Percentiles rank a stretch among this genome's conserved stretches.
Conservation (phyloP, 163 green algal species). For the Volvox carteri region DNA sequence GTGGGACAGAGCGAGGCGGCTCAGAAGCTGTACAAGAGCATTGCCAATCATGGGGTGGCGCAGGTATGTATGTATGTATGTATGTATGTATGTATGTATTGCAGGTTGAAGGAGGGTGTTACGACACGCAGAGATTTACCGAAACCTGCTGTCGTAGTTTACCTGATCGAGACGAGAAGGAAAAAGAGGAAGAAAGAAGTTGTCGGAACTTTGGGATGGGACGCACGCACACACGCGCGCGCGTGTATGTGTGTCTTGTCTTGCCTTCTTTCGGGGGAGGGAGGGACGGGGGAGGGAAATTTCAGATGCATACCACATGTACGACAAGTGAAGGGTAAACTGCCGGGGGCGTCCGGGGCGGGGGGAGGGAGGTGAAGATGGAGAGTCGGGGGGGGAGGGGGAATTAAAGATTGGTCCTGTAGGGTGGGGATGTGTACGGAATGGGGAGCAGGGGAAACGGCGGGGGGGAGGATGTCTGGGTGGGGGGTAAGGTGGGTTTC, state of each 20-base stretch:
- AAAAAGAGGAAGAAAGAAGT: neutral
- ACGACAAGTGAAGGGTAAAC: too few relatives aligned
- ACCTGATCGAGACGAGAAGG: neutral
- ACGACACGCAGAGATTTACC: too few relatives aligned
- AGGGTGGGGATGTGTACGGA: too few relatives aligned
- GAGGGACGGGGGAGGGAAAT: neutral
- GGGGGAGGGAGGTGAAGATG: neutral
- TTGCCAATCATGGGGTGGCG: conserved; percentile 34
- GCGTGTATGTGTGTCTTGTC: neutral
- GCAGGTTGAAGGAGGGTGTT: too few relatives aligned
- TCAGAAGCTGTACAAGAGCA: conserved; percentile 63
- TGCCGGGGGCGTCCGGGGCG: too few relatives aligned
- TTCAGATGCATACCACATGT: too few relatives aligned
- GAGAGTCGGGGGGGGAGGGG: neutral
- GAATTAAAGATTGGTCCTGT: too few relatives aligned
- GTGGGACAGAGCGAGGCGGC: conserved; percentile 57
- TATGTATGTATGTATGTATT: too few relatives aligned
- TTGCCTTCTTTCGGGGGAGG: neutral
- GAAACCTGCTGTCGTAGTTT: too few relatives aligned
- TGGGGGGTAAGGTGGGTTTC: too few relatives aligned
- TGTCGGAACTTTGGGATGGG: too few relatives aligned
- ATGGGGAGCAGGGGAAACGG: neutral
- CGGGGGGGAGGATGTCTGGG: neutral
- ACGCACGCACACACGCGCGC: too few relatives aligned
- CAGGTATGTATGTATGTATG: conserved; percentile 39